Conservation (phyloP, 2,329 filamentous ascomycete species). For the Colletotrichum viniferum region DNA sequence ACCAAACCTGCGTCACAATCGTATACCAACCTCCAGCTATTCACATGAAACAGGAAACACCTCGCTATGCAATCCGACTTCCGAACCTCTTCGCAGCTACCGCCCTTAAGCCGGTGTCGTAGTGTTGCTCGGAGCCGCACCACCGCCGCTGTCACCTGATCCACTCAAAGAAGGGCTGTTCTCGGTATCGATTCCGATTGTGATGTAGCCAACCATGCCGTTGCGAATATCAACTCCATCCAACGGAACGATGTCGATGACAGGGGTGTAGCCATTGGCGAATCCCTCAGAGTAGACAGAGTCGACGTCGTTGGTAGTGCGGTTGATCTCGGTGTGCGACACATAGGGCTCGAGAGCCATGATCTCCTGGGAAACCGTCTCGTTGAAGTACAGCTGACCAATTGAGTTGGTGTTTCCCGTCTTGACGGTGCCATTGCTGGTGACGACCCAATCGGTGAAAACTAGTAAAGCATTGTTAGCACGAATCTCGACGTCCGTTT, state of each 20-base stretch:
- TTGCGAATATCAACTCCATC: not conserved
- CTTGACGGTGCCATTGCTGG: not conserved
- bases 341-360: slow-evolving; percentile 52
- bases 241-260: not conserved
- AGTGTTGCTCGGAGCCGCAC: not conserved
- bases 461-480: not conserved
- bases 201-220: slow-evolving; percentile 2
- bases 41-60: not conserved
- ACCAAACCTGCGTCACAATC: not conserved
- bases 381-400: slow-evolving; percentile 9
- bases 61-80: not conserved
- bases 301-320: not conserved
- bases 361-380: slow-evolving; percentile 34
- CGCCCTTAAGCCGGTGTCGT: not conserved
- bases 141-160: not conserved
- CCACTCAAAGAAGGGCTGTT: not conserved
- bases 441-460: slow-evolving; percentile 15
- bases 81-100: not conserved
- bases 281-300: not conserved
- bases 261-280: not conserved
- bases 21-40: not conserved
- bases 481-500: not conserved
- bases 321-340: slow-evolving; percentile 37
- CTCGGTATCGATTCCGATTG: not conserved
- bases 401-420: slow-evolving; percentile 33